Conservation (phyloP, 495 filamentous ascomycete genomes). For the Penicillium daleae region DNA sequence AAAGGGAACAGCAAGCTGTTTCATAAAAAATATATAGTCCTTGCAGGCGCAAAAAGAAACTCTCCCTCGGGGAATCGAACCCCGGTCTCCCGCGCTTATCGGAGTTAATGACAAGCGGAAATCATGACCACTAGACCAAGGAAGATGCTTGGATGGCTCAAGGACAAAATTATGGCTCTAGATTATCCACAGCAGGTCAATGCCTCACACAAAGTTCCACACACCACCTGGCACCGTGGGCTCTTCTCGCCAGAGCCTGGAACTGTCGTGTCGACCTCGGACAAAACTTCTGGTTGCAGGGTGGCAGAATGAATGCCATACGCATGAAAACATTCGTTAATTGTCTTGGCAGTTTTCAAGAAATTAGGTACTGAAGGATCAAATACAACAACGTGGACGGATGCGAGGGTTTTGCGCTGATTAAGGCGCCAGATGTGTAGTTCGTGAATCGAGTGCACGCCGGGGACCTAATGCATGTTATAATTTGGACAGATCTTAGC, state of each 20-base stretch:
- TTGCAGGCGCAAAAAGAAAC: conserved; percentile 41
- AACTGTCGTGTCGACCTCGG: conserved; percentile 3
- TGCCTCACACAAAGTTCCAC: conserved; percentile 37
- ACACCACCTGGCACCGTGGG: conserved; percentile 37
- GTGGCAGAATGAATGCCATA: conserved; percentile 58
- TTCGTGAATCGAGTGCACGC: conserved; percentile 51
- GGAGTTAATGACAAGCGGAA: conserved; percentile 55
- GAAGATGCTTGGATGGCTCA: no score
- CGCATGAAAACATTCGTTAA: conserved; percentile 55
- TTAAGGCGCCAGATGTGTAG: conserved; percentile 58
- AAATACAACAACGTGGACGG: conserved; percentile 50
- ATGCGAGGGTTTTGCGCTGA: conserved; percentile 53
- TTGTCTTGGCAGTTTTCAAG: conserved; percentile 41
- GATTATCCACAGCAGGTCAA: conserved; percentile 39
- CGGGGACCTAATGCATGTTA: conserved; percentile 39
- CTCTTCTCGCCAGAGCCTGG: conserved; percentile 15
- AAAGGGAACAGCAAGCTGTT: not conserved
- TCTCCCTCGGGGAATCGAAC: conserved; percentile 58
- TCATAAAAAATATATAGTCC: no score
- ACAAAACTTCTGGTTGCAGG: conserved; percentile 49
- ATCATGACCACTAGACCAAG: conserved; percentile 59
- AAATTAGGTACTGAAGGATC: conserved; percentile 43
- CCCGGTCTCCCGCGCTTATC: conserved; percentile 55
- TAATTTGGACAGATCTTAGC: not conserved
- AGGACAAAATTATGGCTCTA: not conserved